phyloP scores from a whole-genome alignment of 169 alveolate genomes.

The Plasmodium berghei region DNA sequence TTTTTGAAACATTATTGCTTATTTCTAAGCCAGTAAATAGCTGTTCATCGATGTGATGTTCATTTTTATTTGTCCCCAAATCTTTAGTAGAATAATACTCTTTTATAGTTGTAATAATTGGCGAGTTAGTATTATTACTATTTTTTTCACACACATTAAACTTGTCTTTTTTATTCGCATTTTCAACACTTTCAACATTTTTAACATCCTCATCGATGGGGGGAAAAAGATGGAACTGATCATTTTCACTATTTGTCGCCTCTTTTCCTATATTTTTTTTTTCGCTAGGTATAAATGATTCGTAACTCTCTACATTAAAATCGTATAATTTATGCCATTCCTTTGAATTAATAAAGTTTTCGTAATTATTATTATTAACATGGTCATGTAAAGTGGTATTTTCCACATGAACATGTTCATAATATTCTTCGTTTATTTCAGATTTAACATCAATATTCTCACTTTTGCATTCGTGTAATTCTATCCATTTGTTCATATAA shows the following conservation, averaged over 20 bases:
- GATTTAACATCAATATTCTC: background rate
- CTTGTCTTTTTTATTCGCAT: too few species aligned
- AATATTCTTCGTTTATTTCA: background rate
- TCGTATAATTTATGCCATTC: background rate
- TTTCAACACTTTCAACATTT: too few species aligned
- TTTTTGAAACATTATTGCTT: too few species aligned
- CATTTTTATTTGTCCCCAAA: too few species aligned
- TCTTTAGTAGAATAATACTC: too few species aligned
- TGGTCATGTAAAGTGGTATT: background rate
- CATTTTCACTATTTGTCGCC: background rate
- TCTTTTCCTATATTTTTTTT: background rate
- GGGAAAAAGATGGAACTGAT: background rate
- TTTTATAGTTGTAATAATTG: too few species aligned
- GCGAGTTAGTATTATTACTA: too few species aligned
- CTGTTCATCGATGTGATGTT: too few species aligned
- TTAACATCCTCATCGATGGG: too few species aligned
- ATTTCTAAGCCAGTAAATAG: too few species aligned
- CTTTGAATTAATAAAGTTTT: background rate
- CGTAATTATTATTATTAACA: background rate
- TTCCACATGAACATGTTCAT: background rate
- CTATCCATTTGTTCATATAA: slow-evolving; percentile 62
- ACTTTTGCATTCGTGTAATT: slow-evolving; percentile 18
- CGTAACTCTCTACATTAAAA: background rate
- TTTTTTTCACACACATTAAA: too few species aligned
- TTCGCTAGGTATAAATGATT: background rate